These are phyloP conservation scores for Stropharia rugosoannulata DNA, from an alignment of 768 basidiomycete genomes.

Conservation along the genomic window DNA sequence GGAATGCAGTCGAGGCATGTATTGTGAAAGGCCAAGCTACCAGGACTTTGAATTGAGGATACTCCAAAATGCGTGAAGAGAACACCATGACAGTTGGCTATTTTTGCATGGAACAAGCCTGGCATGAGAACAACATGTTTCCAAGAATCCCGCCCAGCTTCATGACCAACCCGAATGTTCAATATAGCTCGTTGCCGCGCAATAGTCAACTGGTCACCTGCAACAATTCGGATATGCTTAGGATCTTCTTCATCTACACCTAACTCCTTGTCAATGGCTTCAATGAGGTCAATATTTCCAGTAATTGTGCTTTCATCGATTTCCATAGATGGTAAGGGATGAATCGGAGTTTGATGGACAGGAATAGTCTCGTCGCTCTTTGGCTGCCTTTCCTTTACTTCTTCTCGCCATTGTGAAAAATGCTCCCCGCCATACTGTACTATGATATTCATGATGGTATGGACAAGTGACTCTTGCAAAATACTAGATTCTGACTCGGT, in stretches of 20 bases:
- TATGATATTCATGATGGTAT: conserved; percentile 28
- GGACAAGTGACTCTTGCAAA: conserved; percentile 16
- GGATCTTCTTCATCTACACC: conserved; percentile 1
- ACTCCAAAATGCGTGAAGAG: conserved; percentile 27
- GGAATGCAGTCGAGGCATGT: conserved; percentile 31
- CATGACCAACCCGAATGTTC: conserved; percentile 29
- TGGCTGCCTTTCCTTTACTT: conserved; percentile 17
- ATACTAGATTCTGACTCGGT: conserved; percentile 15
- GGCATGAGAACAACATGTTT: conserved; percentile 21
- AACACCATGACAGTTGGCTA: conserved; percentile 29
- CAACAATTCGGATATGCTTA: conserved; percentile 14
- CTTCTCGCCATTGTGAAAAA: conserved; percentile 21
- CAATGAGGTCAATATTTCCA: conserved; percentile 33
- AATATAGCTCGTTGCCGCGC: conserved; percentile 28
- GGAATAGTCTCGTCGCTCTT: conserved; percentile 22
- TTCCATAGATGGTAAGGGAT: conserved; percentile 31
- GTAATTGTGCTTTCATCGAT: conserved; percentile 35
- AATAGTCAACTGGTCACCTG: conserved; percentile 37
- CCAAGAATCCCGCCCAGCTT: conserved; percentile 19
- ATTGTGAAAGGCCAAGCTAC: conserved; percentile 34
- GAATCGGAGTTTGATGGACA: conserved; percentile 25
- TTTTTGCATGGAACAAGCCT: conserved; percentile 39
- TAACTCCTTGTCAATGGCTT: conserved; percentile 27
- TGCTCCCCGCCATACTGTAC: conserved; percentile 27
- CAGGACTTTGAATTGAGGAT: conserved; percentile 28